A percentile compares a stretch with the other conserved stretches of the same genome.
Evolutionary conservation across 257 asterid species (phyloP).

Genomic region (Dorcoceras hygrometricum): DNA sequence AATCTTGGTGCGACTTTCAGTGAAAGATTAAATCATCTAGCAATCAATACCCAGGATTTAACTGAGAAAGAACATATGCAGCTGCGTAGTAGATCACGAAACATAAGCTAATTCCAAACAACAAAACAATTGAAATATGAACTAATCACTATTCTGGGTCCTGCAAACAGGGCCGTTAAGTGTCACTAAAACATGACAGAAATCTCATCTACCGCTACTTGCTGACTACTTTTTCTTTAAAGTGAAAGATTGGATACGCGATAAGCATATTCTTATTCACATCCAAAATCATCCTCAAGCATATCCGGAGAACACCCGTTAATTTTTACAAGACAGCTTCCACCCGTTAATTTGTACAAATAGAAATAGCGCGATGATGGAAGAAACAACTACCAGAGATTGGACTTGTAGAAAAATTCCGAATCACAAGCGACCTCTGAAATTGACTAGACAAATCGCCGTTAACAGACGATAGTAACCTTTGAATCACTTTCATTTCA

Average conservation of each 20-base stretch:
- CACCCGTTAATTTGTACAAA: background rate
- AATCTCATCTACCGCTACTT: background rate
- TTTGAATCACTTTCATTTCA: conserved; percentile 45
- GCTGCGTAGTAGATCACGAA: background rate
- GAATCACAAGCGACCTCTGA: conserved; percentile 26
- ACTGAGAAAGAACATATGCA: background rate
- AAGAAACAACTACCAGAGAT: conserved; percentile 29
- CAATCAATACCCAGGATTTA: background rate
- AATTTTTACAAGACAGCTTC: background rate
- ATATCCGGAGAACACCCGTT: background rate
- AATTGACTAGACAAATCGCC: conserved; percentile 37
- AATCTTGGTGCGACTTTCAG: background rate
- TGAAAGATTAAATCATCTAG: conserved; percentile 1
- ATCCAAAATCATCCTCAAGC: background rate
- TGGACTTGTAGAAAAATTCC: conserved; percentile 43
- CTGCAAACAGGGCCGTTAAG: background rate
- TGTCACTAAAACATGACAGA: background rate
- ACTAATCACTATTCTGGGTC: background rate
- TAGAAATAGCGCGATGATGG: background rate
- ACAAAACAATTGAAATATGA: background rate
- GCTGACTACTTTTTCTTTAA: background rate
- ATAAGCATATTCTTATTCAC: background rate
- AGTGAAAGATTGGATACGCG: background rate
- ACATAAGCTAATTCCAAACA: background rate
- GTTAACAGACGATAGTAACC: conserved; percentile 36